These are phyloP conservation scores for Emergomyces pasteurianus DNA, from an alignment of 2,329 filamentous ascomycete genomes.

Conservation along the genomic window DNA sequence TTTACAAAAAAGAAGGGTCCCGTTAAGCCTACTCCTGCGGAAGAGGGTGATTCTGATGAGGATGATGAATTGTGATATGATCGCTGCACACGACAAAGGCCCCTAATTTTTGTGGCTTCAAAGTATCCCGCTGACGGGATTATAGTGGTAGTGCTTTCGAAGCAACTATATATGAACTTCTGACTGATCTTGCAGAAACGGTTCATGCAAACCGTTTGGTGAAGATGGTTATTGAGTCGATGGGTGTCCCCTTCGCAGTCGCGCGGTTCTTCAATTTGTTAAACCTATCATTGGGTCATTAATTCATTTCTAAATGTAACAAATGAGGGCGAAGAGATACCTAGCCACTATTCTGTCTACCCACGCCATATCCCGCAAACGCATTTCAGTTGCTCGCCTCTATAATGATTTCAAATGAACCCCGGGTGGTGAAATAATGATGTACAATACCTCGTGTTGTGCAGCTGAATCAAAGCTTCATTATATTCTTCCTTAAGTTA, in stretches of 20 bases:
- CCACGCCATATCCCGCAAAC: background rate
- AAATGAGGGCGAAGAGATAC: background rate
- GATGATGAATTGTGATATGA: slow-evolving; percentile 29
- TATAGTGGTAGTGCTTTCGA: background rate
- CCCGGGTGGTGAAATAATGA: background rate
- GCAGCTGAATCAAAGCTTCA: background rate
- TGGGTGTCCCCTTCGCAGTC: background rate
- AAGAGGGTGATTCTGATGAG: slow-evolving; percentile 21
- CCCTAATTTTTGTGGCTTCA: background rate
- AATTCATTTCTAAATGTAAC: background rate
- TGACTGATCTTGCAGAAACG: background rate
- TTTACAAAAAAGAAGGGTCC: slow-evolving; percentile 20
- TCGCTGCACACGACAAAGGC: background rate
- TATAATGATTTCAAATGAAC: background rate
- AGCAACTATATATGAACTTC: background rate
- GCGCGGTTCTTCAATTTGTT: background rate
- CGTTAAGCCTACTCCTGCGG: slow-evolving; percentile 4
- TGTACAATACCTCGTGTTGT: background rate
- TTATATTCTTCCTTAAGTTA: background rate
- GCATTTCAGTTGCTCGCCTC: background rate
- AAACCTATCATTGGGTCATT: background rate
- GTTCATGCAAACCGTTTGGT: background rate
- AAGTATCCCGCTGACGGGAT: background rate
- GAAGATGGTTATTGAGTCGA: background rate
- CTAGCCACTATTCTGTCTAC: background rate